These are phyloP conservation scores for Ceratobasidium sp. DNA, from an alignment of 1,284 basidiomycete species.

Conservation along the genomic window DNA sequence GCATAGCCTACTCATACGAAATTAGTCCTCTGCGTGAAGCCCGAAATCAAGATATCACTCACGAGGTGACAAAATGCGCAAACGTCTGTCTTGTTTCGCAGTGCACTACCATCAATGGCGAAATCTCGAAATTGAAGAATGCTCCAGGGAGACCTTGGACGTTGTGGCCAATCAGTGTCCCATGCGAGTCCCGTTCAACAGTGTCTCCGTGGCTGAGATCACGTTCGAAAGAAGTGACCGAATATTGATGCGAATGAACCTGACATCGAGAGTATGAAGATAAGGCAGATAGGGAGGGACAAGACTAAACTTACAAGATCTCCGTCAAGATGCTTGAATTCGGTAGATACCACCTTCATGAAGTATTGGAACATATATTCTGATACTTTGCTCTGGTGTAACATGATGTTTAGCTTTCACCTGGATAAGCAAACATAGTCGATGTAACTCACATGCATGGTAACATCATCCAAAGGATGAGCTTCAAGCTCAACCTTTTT, in stretches of 20 bases:
- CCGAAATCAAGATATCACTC: conserved; percentile 56
- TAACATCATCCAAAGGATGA: conserved; percentile 85
- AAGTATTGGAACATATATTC: conserved; percentile 98
- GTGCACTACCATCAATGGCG: conserved; percentile 94
- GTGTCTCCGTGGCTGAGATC: conserved; percentile 74
- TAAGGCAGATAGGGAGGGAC: background rate
- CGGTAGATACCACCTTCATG: conserved; percentile 95
- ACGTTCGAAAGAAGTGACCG: conserved; percentile 95
- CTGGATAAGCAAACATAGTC: conserved; percentile 15
- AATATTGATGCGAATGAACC: conserved; percentile 92
- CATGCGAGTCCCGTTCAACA: conserved; percentile 70
- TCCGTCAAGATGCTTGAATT: conserved; percentile 85
- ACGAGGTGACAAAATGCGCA: conserved; percentile 97
- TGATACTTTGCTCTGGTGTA: conserved; percentile 69
- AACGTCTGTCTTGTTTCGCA: conserved; percentile 93
- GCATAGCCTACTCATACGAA: conserved; percentile 76
- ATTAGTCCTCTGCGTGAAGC: too few species aligned
- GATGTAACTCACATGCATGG: conserved; percentile 67
- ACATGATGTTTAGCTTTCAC: conserved; percentile 7
- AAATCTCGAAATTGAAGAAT: conserved; percentile 98
- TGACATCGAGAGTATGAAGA: conserved; percentile 53
- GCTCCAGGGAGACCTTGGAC: conserved; percentile 81
- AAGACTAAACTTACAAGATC: conserved; percentile 66
- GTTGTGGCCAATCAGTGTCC: conserved; percentile 85
- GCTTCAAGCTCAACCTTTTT: conserved; percentile 77